These are phyloP conservation scores for Umbelopsis sp. DNA, from an alignment of 192 early-diverging fungal genomes.

Conservation along the genomic window DNA sequence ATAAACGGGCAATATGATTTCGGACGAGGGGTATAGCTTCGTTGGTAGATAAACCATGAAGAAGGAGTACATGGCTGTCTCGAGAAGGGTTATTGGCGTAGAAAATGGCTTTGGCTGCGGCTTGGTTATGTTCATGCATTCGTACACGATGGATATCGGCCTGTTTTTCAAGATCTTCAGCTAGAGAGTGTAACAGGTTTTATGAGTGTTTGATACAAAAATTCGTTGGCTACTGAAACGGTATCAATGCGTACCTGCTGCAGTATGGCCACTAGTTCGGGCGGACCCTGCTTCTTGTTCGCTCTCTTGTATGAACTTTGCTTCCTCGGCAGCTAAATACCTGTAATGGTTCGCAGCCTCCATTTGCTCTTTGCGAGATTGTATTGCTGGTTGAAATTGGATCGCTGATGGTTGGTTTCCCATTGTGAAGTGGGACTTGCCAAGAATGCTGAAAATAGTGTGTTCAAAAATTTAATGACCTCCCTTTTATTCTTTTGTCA, in stretches of 20 bases:
- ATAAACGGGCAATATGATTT: background rate
- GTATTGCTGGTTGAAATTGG: conserved; percentile 8
- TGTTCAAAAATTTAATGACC: background rate
- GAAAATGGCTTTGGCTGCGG: background rate
- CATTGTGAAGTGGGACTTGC: background rate
- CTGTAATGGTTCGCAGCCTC: background rate
- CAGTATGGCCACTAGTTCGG: background rate
- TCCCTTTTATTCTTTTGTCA: too few species aligned
- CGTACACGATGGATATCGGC: conserved; percentile 9
- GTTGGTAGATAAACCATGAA: background rate
- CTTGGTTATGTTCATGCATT: conserved; percentile 11
- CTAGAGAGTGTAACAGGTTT: background rate
- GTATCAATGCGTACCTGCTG: background rate
- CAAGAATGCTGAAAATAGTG: background rate
- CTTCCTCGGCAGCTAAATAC: background rate
- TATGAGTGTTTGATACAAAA: background rate
- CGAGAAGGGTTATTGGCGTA: conserved; percentile 5
- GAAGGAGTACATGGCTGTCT: conserved; percentile 5
- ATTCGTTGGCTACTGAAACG: background rate
- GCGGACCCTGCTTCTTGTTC: conserved; percentile 14
- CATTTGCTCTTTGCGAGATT: background rate
- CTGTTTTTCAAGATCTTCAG: background rate
- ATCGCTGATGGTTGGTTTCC: conserved; percentile 5
- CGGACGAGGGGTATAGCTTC: conserved; percentile 12
- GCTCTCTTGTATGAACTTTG: conserved; percentile 6